Conservation (phyloP, 2,329 filamentous ascomycete genomes). For the Neurospora sp. region DNA sequence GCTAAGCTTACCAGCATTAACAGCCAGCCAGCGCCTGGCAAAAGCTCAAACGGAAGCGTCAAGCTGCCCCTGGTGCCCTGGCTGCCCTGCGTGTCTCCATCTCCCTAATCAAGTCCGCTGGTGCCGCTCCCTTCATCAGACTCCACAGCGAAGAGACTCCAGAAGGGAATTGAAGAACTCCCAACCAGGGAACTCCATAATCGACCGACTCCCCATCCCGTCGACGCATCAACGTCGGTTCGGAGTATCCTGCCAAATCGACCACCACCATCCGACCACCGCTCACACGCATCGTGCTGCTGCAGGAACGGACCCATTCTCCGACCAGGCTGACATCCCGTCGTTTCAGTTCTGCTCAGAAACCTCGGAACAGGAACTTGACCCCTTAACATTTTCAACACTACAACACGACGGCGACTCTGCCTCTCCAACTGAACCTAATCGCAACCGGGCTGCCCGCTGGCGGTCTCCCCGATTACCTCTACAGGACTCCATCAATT, state of each 20-base stretch:
- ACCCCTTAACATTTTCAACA: not conserved
- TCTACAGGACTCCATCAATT: not conserved
- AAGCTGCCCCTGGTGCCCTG: not conserved
- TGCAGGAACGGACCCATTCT: not conserved
- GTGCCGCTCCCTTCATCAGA: not conserved
- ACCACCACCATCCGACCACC: not conserved
- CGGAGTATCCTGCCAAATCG: not conserved
- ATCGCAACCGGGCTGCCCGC: not conserved
- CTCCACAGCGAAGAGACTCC: not conserved
- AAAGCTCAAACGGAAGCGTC: not conserved
- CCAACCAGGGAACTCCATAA: not conserved
- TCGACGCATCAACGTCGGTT: not conserved
- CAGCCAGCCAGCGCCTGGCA: not conserved
- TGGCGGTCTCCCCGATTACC: not conserved
- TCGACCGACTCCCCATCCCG: not conserved
- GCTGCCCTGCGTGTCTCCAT: not conserved
- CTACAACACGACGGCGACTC: not conserved
- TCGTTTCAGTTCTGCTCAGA: not conserved
- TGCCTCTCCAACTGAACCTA: not conserved
- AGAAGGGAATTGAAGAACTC: not conserved
- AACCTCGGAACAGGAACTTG: not conserved
- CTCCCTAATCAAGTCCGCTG: not conserved
- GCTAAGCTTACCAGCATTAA: not conserved
- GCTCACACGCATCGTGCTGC: not conserved
- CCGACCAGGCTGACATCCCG: not conserved